Base-by-base conservation (phyloP, 345 rosid species). In the Orychophragmus violaceus region DNA sequence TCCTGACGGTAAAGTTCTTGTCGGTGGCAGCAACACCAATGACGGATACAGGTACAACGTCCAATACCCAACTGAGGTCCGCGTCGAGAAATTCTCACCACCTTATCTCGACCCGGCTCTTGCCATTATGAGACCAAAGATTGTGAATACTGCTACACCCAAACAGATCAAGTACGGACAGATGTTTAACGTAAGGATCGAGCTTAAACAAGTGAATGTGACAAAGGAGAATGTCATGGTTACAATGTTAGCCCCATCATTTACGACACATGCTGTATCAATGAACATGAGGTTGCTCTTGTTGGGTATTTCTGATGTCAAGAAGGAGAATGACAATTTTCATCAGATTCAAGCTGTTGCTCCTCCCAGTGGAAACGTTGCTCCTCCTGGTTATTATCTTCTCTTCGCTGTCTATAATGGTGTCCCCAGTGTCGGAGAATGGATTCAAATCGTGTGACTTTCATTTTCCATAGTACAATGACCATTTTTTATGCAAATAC, bases 1-100 rank as follows among this genome's bases (percentile, higher is more conserved):
- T 1, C 89, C 93, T 0, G 93, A 89, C 3, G 86, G 82, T 0
- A 83, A 76, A 69, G 51, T 87, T 8, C 77, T 87, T 0, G 52
- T 89, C 2, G 89, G 79, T 0, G 93, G 96, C 2, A 87, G 91
- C 65, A 87, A 87, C 86, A 85, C 89, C 0, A 80, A 85, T 57
- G 56, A 85, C 0, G 93, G 93, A 1, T 85, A 89, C 76, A 4
- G 50, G 1, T 76, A 30, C 66, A 36, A 82, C 12, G 82, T 76
- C 6, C 76, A 77, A 59, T 89, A 21, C 77, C 93, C 90, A 1
- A 86, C 93, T 0, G 96, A 89, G 57, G 72, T 86, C 1, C 78
- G 87, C 1, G 50, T 87, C 0, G 90, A 85, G 75, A 89, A 85
- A 76, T 87, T 77, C 83, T 83, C 81, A 1, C 96, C 96, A 0